phyloP scores from a whole-genome alignment of 2,329 filamentous ascomycete species.

The Penicillium sclerotigenum region DNA sequence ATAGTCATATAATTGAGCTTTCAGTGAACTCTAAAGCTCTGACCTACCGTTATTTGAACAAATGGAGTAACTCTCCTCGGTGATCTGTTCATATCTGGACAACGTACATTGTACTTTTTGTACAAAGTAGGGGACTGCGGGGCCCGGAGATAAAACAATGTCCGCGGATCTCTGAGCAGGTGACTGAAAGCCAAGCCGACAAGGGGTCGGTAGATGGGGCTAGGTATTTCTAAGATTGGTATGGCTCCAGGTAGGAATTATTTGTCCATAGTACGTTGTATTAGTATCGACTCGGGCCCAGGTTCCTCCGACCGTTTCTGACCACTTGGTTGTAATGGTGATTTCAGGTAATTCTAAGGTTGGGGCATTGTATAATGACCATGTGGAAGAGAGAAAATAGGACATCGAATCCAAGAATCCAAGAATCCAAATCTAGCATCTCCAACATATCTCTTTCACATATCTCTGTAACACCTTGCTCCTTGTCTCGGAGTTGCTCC shows the following conservation, averaged over 20 bases:
- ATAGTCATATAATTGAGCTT: neutral
- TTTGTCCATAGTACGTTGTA: neutral
- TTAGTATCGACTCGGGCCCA: neutral
- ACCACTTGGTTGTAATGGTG: neutral
- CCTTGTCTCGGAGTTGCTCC: neutral
- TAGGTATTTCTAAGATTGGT: neutral
- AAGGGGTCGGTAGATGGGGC: neutral
- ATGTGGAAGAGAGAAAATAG: no score
- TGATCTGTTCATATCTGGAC: neutral
- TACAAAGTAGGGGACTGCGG: neutral
- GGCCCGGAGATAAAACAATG: neutral
- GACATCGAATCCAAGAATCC: no score
- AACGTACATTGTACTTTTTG: neutral
- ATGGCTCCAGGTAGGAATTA: neutral
- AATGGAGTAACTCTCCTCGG: neutral
- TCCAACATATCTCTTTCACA: neutral
- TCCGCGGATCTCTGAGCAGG: neutral
- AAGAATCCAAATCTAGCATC: neutral
- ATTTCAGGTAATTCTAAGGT: neutral
- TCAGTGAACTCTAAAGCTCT: neutral
- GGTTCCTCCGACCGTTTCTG: no score
- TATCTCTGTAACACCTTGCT: neutral
- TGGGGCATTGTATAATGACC: no score
- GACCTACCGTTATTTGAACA: neutral
- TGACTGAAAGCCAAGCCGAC: neutral